Base-by-base conservation (phyloP, 73 alveolate species). In the Blepharisma japonicum region DNA sequence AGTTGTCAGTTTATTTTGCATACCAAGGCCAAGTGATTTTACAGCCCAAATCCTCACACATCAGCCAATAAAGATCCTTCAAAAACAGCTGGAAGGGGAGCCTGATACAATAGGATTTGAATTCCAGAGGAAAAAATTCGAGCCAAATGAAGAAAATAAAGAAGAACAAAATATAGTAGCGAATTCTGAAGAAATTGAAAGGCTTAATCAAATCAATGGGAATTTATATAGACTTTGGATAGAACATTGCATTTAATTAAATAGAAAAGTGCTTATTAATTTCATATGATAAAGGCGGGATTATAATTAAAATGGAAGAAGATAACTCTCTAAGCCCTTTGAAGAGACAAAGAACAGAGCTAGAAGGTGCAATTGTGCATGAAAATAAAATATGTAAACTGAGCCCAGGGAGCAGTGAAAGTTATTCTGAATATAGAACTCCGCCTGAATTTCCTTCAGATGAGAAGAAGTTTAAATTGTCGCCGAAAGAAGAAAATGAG, bases 21-120 rank as follows among this genome's bases (percentile, higher is more conserved):
- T 61, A 14, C 74, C 74, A 9, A 61, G 74, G 4, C 74, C 74
- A 14, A 61, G 23, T n/a, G 74, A 61, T 61, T 61, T 61, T 61
- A 39, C 23, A 9, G 46, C 0, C 5, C 49, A 25, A 39, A 61
- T 14, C 5, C 49, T 25, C 11, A 9, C 74, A 14, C 74, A 61
- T 61, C 39, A 25, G 11, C 18, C 50, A 2, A 3, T 61, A 14
- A n/a, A 61, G 4, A n/a, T 39, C 14, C 2, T 61, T 1, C 0
- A 61, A 25, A 61, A 61, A 25, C 14, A n/a, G 14, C 18, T 61
- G 11, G 74, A 61, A 25, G 74, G 46, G 2, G 74, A 61, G 46
- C 74, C 74, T 61, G 74, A 39, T 8, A 61, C 23, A 14, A 39
- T 61, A 9, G 23, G 23, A 8, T 61, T 61, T 61, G 14, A n/a